phyloP scores from a whole-genome alignment of 2,329 filamentous ascomycete species.

The Alternaria viburni region DNA sequence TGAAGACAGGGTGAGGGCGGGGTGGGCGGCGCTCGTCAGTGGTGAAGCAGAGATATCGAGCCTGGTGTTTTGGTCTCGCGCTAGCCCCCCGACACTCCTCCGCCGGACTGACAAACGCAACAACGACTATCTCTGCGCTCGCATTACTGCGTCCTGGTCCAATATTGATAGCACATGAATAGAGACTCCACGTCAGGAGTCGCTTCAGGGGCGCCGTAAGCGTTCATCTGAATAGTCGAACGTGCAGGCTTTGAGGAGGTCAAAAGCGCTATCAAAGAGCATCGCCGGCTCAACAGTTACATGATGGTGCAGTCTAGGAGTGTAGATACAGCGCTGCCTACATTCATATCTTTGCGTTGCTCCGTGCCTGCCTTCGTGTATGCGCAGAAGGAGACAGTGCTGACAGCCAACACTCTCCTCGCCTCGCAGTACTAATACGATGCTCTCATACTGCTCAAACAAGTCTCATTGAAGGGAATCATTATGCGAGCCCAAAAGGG shows the following conservation, averaged over 20 bases:
- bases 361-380: neutral
- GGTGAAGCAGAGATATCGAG: neutral
- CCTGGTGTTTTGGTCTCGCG: neutral
- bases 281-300: neutral
- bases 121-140: neutral
- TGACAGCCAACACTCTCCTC: neutral
- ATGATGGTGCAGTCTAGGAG: neutral
- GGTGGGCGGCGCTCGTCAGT: neutral
- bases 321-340: neutral
- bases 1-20: neutral
- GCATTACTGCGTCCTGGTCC: fast-evolving
- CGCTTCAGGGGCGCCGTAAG: neutral
- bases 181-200: neutral
- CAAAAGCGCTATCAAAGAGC: neutral
- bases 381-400: neutral
- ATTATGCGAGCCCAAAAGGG: neutral
- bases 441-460: neutral
- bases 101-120: neutral
- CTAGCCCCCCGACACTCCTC: neutral
- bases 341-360: neutral
- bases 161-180: neutral
- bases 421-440: neutral
- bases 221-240: neutral
- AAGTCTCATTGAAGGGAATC: neutral
- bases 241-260: neutral